Base-by-base conservation (phyloP, 2,329 filamentous ascomycete species). In the Penicillium sp. region DNA sequence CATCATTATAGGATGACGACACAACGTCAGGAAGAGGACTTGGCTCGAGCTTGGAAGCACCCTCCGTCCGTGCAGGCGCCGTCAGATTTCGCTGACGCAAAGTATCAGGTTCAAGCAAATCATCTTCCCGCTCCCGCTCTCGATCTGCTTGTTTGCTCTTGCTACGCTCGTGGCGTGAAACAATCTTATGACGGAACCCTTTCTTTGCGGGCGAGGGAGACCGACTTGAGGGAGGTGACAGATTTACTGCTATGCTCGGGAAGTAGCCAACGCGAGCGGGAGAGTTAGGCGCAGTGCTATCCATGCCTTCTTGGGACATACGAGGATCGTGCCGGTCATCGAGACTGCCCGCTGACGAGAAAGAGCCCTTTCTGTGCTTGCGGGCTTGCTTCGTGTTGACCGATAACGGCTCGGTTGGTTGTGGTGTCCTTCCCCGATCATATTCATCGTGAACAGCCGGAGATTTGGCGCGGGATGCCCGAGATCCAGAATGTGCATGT, bases 201-300 rank as follows among this genome's bases (percentile, higher is more conserved):
- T 84, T 88, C 50, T 86, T 82, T 0, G 78, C 76, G 31, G 88
- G 88, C 7, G 89, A 91, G 2, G 79, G 78, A 2, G 83, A 80
- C 25, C 88, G 82, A 65, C 87, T 91, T 8, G 79, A 79, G 4
- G 81, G 77, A 2, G 86, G 83, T 4, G 88, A 89, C 9, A 88
- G 70, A 55, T 89, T 86, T 61, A 84, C 80, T 23, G 82, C 82
- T 58, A 87, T 83, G 13, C 81, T 81, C 4, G 85, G 84, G 50
- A 87, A 81, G 33, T 82, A 78, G 1, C 76, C 73, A 38, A 68
- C 59, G 31, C 68, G 68, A 16, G 64, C 63, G 39, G 76, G 76
- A 33, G 76, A 76, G 51, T 69, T 75, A 8, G 76, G 72, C 23
- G 65, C 77, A 65, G 65, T 84, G 73, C 58, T 80, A 70, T 71